Conservation (phyloP, 495 filamentous ascomycete genomes). For the Parmelia sp. region DNA sequence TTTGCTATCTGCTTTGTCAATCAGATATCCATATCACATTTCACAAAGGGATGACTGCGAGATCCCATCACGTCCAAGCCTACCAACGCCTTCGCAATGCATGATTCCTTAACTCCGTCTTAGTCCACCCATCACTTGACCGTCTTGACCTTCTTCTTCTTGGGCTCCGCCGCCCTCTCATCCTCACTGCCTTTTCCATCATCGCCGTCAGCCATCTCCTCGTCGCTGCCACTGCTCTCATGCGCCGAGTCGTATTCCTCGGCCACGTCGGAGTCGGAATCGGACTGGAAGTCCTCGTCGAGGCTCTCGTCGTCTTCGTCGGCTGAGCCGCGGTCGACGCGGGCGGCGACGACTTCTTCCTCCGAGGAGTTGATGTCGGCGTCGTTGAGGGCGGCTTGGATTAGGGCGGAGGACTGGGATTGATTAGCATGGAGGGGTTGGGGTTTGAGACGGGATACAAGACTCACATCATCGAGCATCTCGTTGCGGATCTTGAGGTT, state of each 20-base stretch:
- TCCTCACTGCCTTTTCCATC: conserved; percentile 26
- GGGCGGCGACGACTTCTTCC: conserved; percentile 64
- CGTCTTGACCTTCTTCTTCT: conserved; percentile 66
- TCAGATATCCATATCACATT: not conserved
- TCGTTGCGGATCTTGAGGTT: conserved; percentile 95
- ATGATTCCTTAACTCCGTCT: not conserved
- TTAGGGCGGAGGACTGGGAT: conserved; percentile 38
- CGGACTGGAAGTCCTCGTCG: conserved; percentile 92
- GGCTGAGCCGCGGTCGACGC: conserved; percentile 77
- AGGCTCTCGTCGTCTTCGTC: conserved; percentile 93
- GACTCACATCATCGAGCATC: conserved; percentile 62
- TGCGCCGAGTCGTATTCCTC: conserved; percentile 93
- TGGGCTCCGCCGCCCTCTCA: conserved; percentile 45
- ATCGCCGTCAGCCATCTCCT: conserved; percentile 55
- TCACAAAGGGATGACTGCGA: not conserved
- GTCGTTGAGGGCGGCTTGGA: conserved; percentile 74
- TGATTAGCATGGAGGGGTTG: not conserved
- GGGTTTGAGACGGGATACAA: not conserved
- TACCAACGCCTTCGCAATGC: conserved; percentile 11
- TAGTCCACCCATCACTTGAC: conserved; percentile 23
- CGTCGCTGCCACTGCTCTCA: conserved; percentile 69
- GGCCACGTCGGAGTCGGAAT: conserved; percentile 87
- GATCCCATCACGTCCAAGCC: not conserved
- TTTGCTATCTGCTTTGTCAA: not conserved
- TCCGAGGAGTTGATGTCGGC: conserved; percentile 75